Conservation (phyloP, 257 asterid species). For the Rubia yunnanensis region DNA sequence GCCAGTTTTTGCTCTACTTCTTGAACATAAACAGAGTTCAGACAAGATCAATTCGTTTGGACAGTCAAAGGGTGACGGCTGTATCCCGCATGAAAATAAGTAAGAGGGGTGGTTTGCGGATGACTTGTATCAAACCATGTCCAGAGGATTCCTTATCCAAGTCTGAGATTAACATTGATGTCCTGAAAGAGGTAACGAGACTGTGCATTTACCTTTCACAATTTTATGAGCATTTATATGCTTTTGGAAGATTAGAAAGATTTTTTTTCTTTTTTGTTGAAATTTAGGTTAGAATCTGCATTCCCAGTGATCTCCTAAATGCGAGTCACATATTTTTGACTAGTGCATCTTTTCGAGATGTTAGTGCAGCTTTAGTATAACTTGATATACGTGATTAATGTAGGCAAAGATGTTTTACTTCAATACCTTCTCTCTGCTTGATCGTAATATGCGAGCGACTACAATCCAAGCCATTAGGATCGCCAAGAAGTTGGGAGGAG, state of each 20-base stretch:
- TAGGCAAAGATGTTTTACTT: conserved; percentile 91
- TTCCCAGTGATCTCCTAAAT: neutral
- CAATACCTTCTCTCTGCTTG: conserved; percentile 77
- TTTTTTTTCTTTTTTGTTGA: neutral
- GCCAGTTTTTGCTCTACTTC: conserved; percentile 63
- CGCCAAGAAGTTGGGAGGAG: conserved; percentile 60
- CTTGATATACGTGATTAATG: neutral
- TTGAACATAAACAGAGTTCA: conserved; percentile 62
- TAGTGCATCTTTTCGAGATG: neutral
- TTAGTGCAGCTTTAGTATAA: neutral
- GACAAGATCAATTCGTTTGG: conserved; percentile 67
- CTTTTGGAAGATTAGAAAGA: neutral
- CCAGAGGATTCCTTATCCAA: conserved; percentile 70
- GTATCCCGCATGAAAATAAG: conserved; percentile 63
- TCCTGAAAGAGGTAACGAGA: conserved; percentile 70
- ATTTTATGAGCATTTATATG: neutral
- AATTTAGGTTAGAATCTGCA: neutral
- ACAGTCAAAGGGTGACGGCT: conserved; percentile 46
- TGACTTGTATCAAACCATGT: conserved; percentile 53
- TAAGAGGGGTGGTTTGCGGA: conserved; percentile 68
- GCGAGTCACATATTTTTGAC: neutral
- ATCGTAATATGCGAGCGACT: conserved; percentile 66
- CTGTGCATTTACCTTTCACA: neutral
- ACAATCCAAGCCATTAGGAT: conserved; percentile 55
- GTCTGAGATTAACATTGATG: conserved; percentile 82